Evolutionary conservation across 306 rosid species (phyloP), one percentile per base, ranked within the genome.

Genomic region (Begonia loranthoides): DNA sequence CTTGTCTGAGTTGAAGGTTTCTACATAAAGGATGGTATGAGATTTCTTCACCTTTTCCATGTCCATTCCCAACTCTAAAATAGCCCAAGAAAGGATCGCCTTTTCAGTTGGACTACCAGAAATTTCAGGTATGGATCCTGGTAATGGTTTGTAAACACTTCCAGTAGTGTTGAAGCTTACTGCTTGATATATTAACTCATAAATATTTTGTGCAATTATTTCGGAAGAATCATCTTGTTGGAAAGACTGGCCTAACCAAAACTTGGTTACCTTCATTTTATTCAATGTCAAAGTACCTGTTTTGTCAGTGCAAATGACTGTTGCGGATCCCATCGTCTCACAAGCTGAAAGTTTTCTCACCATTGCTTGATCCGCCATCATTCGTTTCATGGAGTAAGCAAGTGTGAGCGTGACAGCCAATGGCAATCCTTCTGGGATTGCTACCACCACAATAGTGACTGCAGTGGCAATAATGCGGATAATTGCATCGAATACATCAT

Each of bases 321-420:
- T 87, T 60, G 96, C 92, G 0, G 96, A 80, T 15, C 96, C 96
- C 96, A 87, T 87, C 1, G 96, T 83, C 66, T 87, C 94, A 19
- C 94, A 87, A 45, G 94, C 96, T 1, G 94, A 79, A 47, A 87
- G 81, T 39, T 78, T 81, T 65, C 96, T 83, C 56, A 87, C 96
- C 96, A 87, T 83, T 49, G 96, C 96, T 1, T 87, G 82, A 54
- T 87, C 92, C 8, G 62, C 72, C 94, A 83, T 87, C 96, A 87
- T 87, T 78, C 94, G 83, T 64, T 80, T 87, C 96, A 87, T 87
- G 49, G 96, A 87, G 65, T 87, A 87, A 45, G 94, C 96, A 4
- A 87, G 68, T 39, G 94, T 87, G 48, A 87, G 76, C 14, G 94
- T 87, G 41, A 83, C 94, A 13, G 96, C 96, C 66, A 87, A 59